Base-by-base conservation (phyloP, 2,329 filamentous ascomycete genomes). In the Zalaria sp. region DNA sequence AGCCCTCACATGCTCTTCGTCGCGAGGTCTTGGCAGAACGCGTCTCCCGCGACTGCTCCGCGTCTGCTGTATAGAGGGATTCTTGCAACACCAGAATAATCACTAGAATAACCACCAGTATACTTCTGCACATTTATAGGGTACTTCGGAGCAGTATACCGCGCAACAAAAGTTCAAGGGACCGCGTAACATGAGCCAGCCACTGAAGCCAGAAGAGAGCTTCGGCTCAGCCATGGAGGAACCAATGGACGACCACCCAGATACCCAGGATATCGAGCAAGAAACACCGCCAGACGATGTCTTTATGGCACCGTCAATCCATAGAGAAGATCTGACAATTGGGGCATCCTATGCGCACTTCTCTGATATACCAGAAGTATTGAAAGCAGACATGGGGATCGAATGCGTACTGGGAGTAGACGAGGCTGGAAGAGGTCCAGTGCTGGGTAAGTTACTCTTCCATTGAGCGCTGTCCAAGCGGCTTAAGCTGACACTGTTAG, bases 351-450 rank as follows among this genome's bases (percentile, higher is more conserved):
- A 71, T 47, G 64, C 67, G 6, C 61, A 71, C 47, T 66, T 63
- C 43, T 68, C 66, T 7, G 53, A 61, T 2, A 60, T 69, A 10
- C 67, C 68, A 4, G 43, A 53, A 34, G 51, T 54, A 10, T 55
- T 69, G 11, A 47, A 53, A 18, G 49, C 60, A 5, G 61, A 68
- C 49, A 62, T 64, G 58, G 54, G 56, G 11, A 72, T 69, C 43
- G 72, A 78, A 55, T 91, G 84, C 61, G 80, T 83, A 18, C 72
- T 96, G 25, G 89, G 89, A 47, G 81, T 96, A 39, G 89, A 96
- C 60, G 89, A 96, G 68, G 89, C 89, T 51, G 89, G 89, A 37
- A 78, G 89, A 55, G 89, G 89, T 1, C 89, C 89, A 25, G 89
- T 95, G n/a, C 74, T 96, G 8, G 89, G 84, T 51, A 80, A 69